Evolutionary conservation across 306 rosid species (phyloP).

Genomic region (Prunus mongolica): DNA sequence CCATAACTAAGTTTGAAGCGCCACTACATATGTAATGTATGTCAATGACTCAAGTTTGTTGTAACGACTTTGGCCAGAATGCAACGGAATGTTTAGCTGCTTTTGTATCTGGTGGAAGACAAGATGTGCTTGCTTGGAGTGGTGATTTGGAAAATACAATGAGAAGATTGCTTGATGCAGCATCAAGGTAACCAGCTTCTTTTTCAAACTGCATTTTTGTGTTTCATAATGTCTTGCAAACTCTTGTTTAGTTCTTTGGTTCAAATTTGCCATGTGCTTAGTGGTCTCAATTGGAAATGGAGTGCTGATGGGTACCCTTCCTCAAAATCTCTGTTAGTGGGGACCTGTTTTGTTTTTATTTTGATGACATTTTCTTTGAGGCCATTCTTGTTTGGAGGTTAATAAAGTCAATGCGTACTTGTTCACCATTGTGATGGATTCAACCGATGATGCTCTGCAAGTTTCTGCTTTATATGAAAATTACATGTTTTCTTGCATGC

Average conservation of each 20-base stretch:
- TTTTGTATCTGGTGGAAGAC: constrained; percentile 71
- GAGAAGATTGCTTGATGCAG: constrained; percentile 78
- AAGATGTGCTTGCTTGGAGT: constrained; percentile 77
- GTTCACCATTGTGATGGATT: not conserved
- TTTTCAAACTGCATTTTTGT: not conserved
- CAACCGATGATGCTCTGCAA: not conserved
- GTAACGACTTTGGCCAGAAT: constrained; percentile 53
- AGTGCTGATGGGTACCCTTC: not conserved
- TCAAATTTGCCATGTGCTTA: not conserved
- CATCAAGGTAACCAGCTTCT: constrained; percentile 60
- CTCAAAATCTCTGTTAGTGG: not conserved
- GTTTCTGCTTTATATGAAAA: too few relatives aligned
- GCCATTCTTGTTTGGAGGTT: not conserved
- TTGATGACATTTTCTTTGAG: not conserved
- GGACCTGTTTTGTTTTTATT: not conserved
- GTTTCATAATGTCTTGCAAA: not conserved
- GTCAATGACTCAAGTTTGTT: constrained; percentile 20
- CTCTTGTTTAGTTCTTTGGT: not conserved
- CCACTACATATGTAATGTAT: not conserved
- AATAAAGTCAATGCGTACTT: not conserved
- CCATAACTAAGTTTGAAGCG: not conserved
- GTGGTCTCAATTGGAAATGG: not conserved
- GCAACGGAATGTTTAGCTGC: constrained; percentile 91
- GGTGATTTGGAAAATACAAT: constrained; percentile 63
- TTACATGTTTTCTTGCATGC: not conserved